Base-by-base conservation (phyloP, 306 rosid species). In the Quercus glauca region DNA sequence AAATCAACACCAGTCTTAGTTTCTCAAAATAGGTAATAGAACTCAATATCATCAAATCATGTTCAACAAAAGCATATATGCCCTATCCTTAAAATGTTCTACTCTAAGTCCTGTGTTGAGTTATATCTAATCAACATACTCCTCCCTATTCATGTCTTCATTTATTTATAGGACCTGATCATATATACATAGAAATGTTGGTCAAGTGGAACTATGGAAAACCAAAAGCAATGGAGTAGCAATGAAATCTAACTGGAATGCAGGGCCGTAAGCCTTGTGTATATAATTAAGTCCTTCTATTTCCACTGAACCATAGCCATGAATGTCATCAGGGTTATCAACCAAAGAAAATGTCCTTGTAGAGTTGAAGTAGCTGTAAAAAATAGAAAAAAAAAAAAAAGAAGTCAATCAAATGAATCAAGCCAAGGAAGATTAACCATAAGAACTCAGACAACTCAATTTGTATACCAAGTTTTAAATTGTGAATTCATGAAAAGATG, bases 301-400 rank as follows among this genome's bases (percentile, higher is more conserved):
- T 80, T 74, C 85, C 77, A 14, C 43, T 45, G 75, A 52, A 85
- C 19, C 80, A 71, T 74, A 28, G 79, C 69, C 79, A 84, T 33
- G 69, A 71, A 74, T 78, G 79, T 63, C 75, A 68, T 57, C 71
- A 84, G 33, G 81, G 83, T 51, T 19, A 77, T 64, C 83, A 75
- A 5, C 86, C 88, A 81, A 75, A 79, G 31, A 41, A 56, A 83
- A 21, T 78, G 75, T 78, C 85, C 87, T 78, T 59, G 84, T 55
- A 78, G 25, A 43, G 35, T 77, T 10, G 89, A 80, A 83, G 82
- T 56, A 79, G 72, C 97, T 90, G 93, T 55, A 45, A 73, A 76
- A 35, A 33, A 33, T n/a, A n/a, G n/a, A n/a, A n/a, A n/a, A n/a
- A n/a, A n/a, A n/a, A n/a, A n/a, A n/a, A n/a, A n/a, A n/a, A n/a